Conservation (phyloP, 148 eudicot genomes). For the Camellia granthamiana region DNA sequence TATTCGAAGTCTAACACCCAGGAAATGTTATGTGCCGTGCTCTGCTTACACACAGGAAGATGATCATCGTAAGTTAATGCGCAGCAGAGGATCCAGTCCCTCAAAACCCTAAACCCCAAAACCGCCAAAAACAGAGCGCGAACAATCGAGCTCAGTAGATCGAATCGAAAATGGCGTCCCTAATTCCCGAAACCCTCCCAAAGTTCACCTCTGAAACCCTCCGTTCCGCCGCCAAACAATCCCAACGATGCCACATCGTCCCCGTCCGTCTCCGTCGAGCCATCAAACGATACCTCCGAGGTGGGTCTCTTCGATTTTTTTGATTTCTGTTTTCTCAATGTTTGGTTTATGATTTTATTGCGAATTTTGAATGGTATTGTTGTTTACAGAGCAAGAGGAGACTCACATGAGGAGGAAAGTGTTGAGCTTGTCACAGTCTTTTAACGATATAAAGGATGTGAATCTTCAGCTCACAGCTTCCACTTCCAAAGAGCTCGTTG, state of each 20-base stretch:
- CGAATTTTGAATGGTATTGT: neutral
- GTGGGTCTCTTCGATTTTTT: conserved; percentile 27
- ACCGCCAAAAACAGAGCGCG: neutral
- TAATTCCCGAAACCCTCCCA: conserved; percentile 39
- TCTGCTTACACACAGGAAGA: too few species aligned
- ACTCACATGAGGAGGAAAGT: conserved; percentile 83
- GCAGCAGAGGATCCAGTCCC: neutral
- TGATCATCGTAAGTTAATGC: too few species aligned
- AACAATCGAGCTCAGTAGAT: neutral
- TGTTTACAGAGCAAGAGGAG: conserved; percentile 54
- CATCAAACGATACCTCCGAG: conserved; percentile 52
- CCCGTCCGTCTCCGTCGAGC: conserved; percentile 79
- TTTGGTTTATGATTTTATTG: neutral
- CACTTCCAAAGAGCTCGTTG: conserved; percentile 65
- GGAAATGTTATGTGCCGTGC: too few species aligned
- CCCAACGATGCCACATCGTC: conserved; percentile 55
- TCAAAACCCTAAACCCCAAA: neutral
- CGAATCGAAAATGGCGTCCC: conserved; percentile 45
- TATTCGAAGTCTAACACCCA: too few species aligned
- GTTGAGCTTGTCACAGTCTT: conserved; percentile 58
- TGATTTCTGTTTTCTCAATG: neutral
- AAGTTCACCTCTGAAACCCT: conserved; percentile 59
- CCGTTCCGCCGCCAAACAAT: conserved; percentile 67
- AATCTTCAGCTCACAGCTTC: conserved; percentile 57
- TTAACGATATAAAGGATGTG: conserved; percentile 54